Percentiles rank a stretch among this genome's conserved stretches.
These are phyloP conservation scores for Scenedesmus sp. DNA, from an alignment of 163 green algal genomes.

Conservation along the genomic window DNA sequence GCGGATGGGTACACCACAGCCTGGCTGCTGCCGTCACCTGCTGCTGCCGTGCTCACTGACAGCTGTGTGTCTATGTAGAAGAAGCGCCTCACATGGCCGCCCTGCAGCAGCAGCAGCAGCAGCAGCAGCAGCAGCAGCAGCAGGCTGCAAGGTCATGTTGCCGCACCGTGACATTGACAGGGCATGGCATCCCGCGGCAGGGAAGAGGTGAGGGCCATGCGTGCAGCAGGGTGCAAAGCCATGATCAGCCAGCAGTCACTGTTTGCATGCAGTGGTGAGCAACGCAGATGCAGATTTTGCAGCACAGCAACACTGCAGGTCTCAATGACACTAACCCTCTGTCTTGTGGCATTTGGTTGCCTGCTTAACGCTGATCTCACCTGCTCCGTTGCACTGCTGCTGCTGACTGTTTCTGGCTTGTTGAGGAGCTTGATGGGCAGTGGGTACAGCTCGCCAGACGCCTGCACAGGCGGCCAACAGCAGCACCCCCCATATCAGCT, in stretches of 20 bases:
- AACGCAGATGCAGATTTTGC: no score
- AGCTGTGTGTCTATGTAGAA: conserved; percentile 68
- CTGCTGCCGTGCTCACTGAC: conserved; percentile 34
- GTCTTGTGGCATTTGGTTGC: no score
- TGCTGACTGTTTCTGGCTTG: background rate
- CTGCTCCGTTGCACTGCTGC: background rate
- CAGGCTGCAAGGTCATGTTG: no score
- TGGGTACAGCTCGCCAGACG: conserved; percentile 64
- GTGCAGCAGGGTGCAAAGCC: no score
- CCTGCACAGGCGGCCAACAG: background rate
- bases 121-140: background rate
- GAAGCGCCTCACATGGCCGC: conserved; percentile 70
- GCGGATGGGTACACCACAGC: conserved; percentile 63
- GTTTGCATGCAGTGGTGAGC: no score
- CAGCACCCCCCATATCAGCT: background rate
- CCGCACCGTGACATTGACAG: no score
- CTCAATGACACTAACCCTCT: no score
- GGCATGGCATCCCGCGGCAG: no score
- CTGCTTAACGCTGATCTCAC: no score
- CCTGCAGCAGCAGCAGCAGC: conserved; percentile 24
- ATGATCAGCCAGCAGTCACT: no score
- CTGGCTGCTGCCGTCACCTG: conserved; percentile 5
- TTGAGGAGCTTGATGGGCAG: conserved; percentile 68
- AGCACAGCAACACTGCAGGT: no score
- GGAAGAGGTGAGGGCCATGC: no score